A percentile compares a stretch with the other conserved stretches of the same genome.
phyloP scores from a whole-genome alignment of 2,329 filamentous ascomycete species.

The Cordyceps farinosa region DNA sequence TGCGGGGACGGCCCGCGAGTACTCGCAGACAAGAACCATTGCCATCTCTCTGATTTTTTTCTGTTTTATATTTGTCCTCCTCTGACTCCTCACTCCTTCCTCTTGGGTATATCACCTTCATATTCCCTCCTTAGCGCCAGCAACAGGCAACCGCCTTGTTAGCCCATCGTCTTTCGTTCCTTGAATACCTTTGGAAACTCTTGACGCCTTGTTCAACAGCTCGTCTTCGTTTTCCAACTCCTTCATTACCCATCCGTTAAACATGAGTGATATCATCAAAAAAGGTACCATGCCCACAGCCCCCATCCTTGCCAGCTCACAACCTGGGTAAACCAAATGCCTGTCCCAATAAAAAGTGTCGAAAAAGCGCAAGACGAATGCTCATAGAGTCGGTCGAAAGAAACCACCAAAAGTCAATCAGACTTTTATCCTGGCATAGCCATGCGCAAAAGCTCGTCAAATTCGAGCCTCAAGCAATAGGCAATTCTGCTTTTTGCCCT shows the following conservation, averaged over 20 bases:
- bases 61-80: constrained; percentile 25
- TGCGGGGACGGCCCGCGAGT: background rate
- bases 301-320: constrained; percentile 23
- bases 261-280: constrained; percentile 33
- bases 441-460: constrained; percentile 10
- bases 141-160: constrained; percentile 1
- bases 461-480: constrained; percentile 5
- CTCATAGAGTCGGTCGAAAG: constrained; percentile 8
- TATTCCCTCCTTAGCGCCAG: constrained; percentile 18
- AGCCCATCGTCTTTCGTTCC: background rate
- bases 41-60: constrained; percentile 25
- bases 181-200: constrained; percentile 8
- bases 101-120: constrained; percentile 20
- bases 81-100: constrained; percentile 21
- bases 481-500: constrained; percentile 17
- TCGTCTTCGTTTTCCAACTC: constrained; percentile 26
- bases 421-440: constrained; percentile 11
- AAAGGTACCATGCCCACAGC: constrained; percentile 33
- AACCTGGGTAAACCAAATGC: constrained; percentile 28
- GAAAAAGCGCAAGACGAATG: constrained; percentile 9
- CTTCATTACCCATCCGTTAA: constrained; percentile 31
- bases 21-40: constrained; percentile 12
- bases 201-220: constrained; percentile 12
- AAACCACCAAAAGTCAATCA: constrained; percentile 7
- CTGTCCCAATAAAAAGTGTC: constrained; percentile 10